A percentile compares a stretch with the other conserved stretches of the same genome.
Conservation (phyloP, 192 early-diverging fungal species). For the Backusella tarrabulga region DNA sequence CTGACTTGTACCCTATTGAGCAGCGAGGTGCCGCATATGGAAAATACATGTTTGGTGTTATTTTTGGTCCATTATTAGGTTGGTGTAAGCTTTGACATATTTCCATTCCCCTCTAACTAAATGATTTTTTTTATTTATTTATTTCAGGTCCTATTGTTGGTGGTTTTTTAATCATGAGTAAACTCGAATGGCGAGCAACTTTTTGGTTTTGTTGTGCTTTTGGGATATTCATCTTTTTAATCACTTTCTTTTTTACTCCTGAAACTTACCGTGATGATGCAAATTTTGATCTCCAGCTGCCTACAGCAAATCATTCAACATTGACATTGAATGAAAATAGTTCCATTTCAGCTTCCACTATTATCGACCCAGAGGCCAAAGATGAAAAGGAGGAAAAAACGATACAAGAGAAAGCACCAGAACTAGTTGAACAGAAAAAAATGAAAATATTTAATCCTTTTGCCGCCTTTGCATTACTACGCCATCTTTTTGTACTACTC, state of each 20-base stretch:
- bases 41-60: conserved; percentile 22
- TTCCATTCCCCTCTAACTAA: too few species aligned
- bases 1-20: conserved; percentile 20
- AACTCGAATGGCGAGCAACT: conserved; percentile 40
- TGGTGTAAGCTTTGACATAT: too few species aligned
- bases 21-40: conserved; percentile 27
- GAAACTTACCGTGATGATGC: conserved; percentile 44
- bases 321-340: conserved; percentile 8
- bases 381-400: background rate
- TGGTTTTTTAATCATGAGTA: conserved; percentile 38
- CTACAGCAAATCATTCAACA: background rate
- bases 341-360: background rate
- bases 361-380: background rate
- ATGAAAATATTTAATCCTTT: conserved; percentile 16
- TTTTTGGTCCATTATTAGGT: conserved; percentile 26
- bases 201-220: conserved; percentile 45
- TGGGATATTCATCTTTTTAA: conserved; percentile 30
- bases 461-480: conserved; percentile 23
- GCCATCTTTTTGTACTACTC: conserved; percentile 39
- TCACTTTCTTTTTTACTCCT: conserved; percentile 44
- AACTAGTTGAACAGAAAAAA: background rate
- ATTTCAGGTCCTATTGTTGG: conserved; percentile 36
- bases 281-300: background rate
- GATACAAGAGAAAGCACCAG: background rate
- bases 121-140: too few species aligned